phyloP scores from a whole-genome alignment of 176 grass and related monocot species.

The Aechmea fasciata region DNA sequence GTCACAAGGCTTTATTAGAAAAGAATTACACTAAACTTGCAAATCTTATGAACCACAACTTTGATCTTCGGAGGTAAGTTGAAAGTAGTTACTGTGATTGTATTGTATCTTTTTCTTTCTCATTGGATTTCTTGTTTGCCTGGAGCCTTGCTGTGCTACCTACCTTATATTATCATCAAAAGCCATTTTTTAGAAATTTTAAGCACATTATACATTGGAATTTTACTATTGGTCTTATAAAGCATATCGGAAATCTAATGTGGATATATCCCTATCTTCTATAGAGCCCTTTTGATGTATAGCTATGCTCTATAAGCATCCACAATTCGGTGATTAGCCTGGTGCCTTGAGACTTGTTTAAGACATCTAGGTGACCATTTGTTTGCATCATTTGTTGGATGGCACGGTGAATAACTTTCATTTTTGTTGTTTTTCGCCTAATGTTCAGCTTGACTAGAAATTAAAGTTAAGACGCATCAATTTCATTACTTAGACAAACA shows the following conservation, averaged over 20 bases:
- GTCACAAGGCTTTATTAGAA: constrained; percentile 34
- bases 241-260: too few species aligned
- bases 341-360: neutral
- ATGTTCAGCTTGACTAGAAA: too few species aligned
- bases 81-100: neutral
- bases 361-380: neutral
- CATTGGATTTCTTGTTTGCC: constrained; percentile 1
- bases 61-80: constrained; percentile 51
- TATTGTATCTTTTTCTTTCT: constrained; percentile 2
- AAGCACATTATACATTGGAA: too few species aligned
- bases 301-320: neutral
- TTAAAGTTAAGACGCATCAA: too few species aligned
- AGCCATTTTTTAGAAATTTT: too few species aligned
- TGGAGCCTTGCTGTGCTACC: neutral
- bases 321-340: neutral
- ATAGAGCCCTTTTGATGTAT: too few species aligned
- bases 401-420: too few species aligned
- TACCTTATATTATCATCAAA: neutral
- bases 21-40: constrained; percentile 38
- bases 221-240: too few species aligned
- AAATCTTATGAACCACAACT: constrained; percentile 61
- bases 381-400: too few species aligned
- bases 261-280: too few species aligned
- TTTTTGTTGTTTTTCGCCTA: too few species aligned
- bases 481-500: too few species aligned